Conservation (phyloP, 768 basidiomycete species). For the Suillus spraguei region DNA sequence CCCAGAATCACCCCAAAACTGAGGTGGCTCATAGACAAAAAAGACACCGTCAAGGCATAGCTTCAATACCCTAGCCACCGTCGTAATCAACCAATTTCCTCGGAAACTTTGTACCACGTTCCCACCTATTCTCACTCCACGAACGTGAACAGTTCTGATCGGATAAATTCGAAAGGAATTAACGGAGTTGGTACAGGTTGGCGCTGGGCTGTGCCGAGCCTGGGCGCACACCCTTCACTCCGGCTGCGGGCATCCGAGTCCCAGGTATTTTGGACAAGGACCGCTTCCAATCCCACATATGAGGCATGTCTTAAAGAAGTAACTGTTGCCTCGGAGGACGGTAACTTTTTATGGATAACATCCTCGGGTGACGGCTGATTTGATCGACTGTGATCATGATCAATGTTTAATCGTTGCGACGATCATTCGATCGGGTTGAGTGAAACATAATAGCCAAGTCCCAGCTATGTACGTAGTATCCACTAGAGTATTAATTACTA, state of each 20-base stretch:
- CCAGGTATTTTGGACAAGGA: not conserved
- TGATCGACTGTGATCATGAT: slow-evolving; percentile 39
- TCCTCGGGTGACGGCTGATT: slow-evolving; percentile 24
- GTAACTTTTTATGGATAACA: slow-evolving; percentile 17
- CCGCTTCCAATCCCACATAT: slow-evolving; percentile 3
- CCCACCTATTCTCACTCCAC: slow-evolving; percentile 3
- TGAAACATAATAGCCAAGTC: not conserved
- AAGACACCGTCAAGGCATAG: not conserved
- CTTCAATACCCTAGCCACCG: slow-evolving; percentile 4
- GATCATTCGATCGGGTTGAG: slow-evolving; percentile 19
- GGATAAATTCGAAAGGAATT: slow-evolving; percentile 4
- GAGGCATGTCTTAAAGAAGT: slow-evolving; percentile 9
- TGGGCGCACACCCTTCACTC: slow-evolving; percentile 6
- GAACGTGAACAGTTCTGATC: slow-evolving; percentile 1
- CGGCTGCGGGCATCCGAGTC: slow-evolving; percentile 8
- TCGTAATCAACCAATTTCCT: slow-evolving; percentile 6
- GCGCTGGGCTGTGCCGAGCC: slow-evolving; percentile 5
- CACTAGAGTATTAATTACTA: slow-evolving; percentile 9
- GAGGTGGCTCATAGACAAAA: not conserved
- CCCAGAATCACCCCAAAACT: not conserved
- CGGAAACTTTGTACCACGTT: slow-evolving; percentile 4
- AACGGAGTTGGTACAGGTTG: slow-evolving; percentile 5
- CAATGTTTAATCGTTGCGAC: slow-evolving; percentile 23
- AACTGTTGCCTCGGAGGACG: slow-evolving; percentile 11
- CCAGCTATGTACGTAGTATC: not conserved